These are phyloP conservation scores for Teunomyces gatunensis DNA, from an alignment of 805 yeast genomes.

Conservation along the genomic window DNA sequence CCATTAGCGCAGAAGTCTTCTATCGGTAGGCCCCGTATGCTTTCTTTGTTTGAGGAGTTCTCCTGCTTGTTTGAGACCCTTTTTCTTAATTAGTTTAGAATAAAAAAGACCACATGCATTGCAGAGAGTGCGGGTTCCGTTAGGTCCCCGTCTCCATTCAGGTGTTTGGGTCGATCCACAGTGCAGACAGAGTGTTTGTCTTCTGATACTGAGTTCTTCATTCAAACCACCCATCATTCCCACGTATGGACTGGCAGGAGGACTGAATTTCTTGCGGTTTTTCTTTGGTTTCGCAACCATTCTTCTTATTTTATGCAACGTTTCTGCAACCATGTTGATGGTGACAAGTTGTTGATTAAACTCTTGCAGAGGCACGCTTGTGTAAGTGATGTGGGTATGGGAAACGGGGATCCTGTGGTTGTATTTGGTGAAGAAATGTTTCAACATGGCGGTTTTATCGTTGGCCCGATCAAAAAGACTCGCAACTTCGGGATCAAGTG, in stretches of 20 bases:
- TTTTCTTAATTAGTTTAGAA: constrained; percentile 11
- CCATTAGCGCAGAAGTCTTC: neutral
- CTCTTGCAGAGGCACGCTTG: neutral
- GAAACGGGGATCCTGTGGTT: neutral
- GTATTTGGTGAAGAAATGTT: neutral
- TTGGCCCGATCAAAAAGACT: neutral
- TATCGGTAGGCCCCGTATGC: constrained; percentile 1
- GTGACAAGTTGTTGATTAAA: neutral
- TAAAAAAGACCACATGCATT: constrained; percentile 21
- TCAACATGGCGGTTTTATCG: neutral
- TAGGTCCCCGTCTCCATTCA: constrained; percentile 20
- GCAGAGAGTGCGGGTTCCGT: constrained; percentile 16
- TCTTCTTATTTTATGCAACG: neutral
- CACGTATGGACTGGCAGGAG: neutral
- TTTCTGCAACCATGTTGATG: neutral
- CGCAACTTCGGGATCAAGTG: neutral
- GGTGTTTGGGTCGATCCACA: constrained; percentile 18
- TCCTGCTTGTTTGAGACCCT: constrained; percentile 9
- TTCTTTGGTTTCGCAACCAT: neutral
- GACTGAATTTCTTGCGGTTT: neutral
- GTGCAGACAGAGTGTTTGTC: constrained; percentile 11
- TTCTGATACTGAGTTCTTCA: constrained; percentile 8
- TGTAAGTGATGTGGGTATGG: no score
- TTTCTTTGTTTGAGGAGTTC: constrained; percentile 7
- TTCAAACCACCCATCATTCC: constrained; percentile 11